A percentile compares a stretch with the other conserved stretches of the same genome.
phyloP scores from a whole-genome alignment of 192 early-diverging fungal species.

The Irineochytrium annulatum region DNA sequence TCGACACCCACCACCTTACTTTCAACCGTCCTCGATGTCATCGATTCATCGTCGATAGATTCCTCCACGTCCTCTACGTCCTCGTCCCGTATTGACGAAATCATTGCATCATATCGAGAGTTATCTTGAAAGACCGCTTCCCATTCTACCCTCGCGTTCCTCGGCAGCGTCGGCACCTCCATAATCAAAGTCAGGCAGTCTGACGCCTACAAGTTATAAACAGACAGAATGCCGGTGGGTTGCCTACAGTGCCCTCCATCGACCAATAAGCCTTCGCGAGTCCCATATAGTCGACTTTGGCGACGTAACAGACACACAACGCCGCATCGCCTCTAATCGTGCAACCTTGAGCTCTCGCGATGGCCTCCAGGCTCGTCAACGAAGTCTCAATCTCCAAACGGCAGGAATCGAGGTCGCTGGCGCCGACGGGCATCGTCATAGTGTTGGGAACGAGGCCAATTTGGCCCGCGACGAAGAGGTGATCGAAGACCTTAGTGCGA shows the following conservation, averaged over 20 bases:
- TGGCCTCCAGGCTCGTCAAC: neutral
- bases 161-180: neutral
- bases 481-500: conserved; percentile 36
- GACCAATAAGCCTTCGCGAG: neutral
- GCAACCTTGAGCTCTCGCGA: neutral
- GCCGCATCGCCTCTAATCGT: neutral
- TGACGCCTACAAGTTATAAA: neutral
- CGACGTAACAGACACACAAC: neutral
- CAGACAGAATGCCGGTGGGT: neutral
- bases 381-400: neutral
- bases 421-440: conserved; percentile 47
- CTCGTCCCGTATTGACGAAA: too few species aligned
- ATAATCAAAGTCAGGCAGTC: neutral
- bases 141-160: neutral
- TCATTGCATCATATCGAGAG: too few species aligned
- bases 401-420: neutral
- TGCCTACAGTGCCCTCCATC: neutral
- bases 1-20: too few species aligned
- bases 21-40: too few species aligned
- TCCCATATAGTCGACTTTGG: neutral
- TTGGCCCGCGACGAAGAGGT: conserved; percentile 72
- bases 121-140: neutral
- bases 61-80: too few species aligned
- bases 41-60: too few species aligned
- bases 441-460: conserved; percentile 69